Conservation (phyloP, 2,329 filamentous ascomycete species). For the Paracorniculantispora psalliotae region DNA sequence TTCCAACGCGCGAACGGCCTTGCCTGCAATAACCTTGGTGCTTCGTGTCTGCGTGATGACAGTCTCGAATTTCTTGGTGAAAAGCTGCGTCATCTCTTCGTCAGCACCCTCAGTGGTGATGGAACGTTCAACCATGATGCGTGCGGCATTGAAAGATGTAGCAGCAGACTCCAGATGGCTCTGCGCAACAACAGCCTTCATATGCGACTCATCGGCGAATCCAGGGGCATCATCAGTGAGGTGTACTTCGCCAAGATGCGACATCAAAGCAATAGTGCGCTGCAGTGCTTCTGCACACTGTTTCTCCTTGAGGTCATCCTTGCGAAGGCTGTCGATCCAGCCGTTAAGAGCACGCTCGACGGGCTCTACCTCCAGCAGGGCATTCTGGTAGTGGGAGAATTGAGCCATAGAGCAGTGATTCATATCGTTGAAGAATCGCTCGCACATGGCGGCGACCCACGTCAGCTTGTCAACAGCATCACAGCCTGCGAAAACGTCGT, state of each 20-base stretch:
- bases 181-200: slow-evolving; percentile 71
- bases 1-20: slow-evolving; percentile 69
- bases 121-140: slow-evolving; percentile 61
- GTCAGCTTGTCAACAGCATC: slow-evolving; percentile 81
- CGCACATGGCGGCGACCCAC: slow-evolving; percentile 78
- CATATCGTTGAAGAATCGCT: slow-evolving; percentile 77
- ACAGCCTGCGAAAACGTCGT: slow-evolving; percentile 74
- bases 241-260: slow-evolving; percentile 79
- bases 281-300: slow-evolving; percentile 78
- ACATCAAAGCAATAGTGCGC: slow-evolving; percentile 77
- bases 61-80: slow-evolving; percentile 65
- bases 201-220: slow-evolving; percentile 74
- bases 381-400: slow-evolving; percentile 73
- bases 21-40: slow-evolving; percentile 76
- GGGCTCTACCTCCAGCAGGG: slow-evolving; percentile 81
- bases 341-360: slow-evolving; percentile 84
- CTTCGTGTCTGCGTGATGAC: slow-evolving; percentile 73
- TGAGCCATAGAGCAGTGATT: slow-evolving; percentile 70
- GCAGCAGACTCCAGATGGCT: slow-evolving; percentile 77
- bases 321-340: slow-evolving; percentile 80
- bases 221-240: slow-evolving; percentile 64
- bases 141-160: slow-evolving; percentile 58
- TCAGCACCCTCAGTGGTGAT: slow-evolving; percentile 47
- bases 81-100: slow-evolving; percentile 61
- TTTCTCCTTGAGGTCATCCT: slow-evolving; percentile 80